These are phyloP conservation scores for Macaranga tanarius DNA, from an alignment of 441 rosid species.

Conservation along the genomic window DNA sequence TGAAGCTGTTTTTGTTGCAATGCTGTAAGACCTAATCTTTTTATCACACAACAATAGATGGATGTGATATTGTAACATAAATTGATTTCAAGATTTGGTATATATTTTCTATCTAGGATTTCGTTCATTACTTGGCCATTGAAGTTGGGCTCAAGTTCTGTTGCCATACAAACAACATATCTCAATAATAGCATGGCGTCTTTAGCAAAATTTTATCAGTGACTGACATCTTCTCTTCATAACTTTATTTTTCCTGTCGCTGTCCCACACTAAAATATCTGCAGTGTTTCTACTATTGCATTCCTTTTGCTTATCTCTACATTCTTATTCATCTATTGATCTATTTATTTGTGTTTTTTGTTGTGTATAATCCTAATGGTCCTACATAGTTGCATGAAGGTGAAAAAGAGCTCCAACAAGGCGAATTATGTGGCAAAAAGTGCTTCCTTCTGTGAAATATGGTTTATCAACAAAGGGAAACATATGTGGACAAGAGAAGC, in stretches of 20 bases:
- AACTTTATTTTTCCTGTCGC: background rate
- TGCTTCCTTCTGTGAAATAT: conserved; percentile 63
- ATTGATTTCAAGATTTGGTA: background rate
- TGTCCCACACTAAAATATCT: background rate
- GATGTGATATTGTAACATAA: no score
- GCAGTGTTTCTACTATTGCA: background rate
- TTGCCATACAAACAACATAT: background rate
- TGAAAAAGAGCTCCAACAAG: conserved; percentile 49
- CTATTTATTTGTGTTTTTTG: background rate
- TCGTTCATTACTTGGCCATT: background rate
- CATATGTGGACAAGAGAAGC: conserved; percentile 59
- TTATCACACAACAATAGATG: background rate
- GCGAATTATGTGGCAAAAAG: conserved; percentile 45
- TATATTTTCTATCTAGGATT: background rate
- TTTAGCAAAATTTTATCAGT: background rate
- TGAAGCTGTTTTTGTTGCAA: conserved; percentile 8
- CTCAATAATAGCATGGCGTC: background rate
- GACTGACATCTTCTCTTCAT: background rate
- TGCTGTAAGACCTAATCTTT: background rate
- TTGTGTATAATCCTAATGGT: conserved; percentile 18
- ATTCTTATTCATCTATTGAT: conserved; percentile 1
- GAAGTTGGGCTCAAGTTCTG: background rate
- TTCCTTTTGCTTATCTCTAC: background rate
- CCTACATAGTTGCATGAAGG: conserved; percentile 50
- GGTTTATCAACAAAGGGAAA: conserved; percentile 64